Conservation (phyloP, 768 basidiomycete genomes). For the Lyophyllum decastes region DNA sequence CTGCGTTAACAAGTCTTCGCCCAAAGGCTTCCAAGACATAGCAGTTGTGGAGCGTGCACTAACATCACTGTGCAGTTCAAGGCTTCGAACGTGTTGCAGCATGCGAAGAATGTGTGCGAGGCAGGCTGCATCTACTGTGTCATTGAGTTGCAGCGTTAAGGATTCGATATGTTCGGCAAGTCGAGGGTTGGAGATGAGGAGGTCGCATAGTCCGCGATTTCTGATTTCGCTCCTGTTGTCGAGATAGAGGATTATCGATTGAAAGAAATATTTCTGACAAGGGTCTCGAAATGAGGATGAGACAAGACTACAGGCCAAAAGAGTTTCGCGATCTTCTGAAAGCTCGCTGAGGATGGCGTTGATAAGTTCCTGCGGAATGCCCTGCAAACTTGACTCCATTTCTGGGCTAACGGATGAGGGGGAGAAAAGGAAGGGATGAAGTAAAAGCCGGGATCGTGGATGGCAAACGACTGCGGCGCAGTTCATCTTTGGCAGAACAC, state of each 20-base stretch:
- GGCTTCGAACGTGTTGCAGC: background rate
- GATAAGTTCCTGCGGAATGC: background rate
- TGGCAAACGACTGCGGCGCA: no score
- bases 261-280: background rate
- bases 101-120: background rate
- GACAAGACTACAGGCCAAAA: background rate
- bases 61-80: background rate
- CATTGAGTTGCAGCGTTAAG: background rate
- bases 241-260: background rate
- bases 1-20: background rate
- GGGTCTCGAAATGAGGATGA: background rate
- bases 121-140: background rate
- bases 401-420: no score
- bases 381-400: no score
- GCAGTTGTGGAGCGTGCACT: background rate
- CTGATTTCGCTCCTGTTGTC: background rate
- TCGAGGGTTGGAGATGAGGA: background rate
- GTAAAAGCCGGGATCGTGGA: no score
- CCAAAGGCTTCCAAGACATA: background rate
- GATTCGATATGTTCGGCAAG: background rate
- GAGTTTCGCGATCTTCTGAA: background rate
- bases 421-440: no score
- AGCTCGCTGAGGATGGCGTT: background rate
- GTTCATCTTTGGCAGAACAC: no score
- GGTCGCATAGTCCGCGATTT: background rate